These are phyloP conservation scores for Geranium rotundifolium DNA, from an alignment of 345 rosid genomes.

Conservation along the genomic window DNA sequence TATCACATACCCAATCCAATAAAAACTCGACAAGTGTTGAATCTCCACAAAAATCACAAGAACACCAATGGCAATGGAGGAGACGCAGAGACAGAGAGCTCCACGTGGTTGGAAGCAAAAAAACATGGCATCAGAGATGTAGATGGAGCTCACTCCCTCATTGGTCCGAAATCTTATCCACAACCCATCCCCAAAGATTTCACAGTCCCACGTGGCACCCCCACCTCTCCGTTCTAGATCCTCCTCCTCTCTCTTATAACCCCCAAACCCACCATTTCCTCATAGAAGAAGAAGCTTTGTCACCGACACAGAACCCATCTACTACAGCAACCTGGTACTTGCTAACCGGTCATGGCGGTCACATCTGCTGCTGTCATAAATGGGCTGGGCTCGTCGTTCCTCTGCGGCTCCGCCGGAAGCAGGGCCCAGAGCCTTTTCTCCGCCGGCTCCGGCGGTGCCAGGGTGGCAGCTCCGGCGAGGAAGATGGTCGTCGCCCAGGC, in stretches of 20 bases:
- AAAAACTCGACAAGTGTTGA: not conserved
- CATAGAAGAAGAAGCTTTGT: too few species aligned
- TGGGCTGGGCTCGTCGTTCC: constrained; percentile 74
- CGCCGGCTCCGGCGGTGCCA: not conserved
- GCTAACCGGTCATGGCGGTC: constrained; percentile 34
- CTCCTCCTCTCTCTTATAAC: not conserved
- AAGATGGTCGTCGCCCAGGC: constrained; percentile 37
- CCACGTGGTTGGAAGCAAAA: constrained; percentile 19
- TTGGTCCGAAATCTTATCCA: constrained; percentile 83
- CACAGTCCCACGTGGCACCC: constrained; percentile 41
- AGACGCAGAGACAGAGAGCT: not conserved
- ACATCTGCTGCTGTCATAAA: constrained; percentile 63
- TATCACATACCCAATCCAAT: not conserved
- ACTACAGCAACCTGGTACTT: not conserved
- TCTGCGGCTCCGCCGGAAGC: constrained; percentile 27
- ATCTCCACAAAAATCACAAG: not conserved
- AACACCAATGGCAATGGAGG: too few species aligned
- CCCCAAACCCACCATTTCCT: not conserved
- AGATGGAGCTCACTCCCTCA: constrained; percentile 41
- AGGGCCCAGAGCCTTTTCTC: constrained; percentile 10
- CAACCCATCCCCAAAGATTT: constrained; percentile 50
- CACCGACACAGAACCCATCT: not conserved
- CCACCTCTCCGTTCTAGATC: not conserved
- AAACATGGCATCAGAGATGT: constrained; percentile 11
- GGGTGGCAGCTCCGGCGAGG: constrained; percentile 13